Percentiles rank a stretch among this genome's conserved stretches.
Evolutionary conservation across 148 eudicot species (phyloP).

Genomic region (Heliosperma pusillum): DNA sequence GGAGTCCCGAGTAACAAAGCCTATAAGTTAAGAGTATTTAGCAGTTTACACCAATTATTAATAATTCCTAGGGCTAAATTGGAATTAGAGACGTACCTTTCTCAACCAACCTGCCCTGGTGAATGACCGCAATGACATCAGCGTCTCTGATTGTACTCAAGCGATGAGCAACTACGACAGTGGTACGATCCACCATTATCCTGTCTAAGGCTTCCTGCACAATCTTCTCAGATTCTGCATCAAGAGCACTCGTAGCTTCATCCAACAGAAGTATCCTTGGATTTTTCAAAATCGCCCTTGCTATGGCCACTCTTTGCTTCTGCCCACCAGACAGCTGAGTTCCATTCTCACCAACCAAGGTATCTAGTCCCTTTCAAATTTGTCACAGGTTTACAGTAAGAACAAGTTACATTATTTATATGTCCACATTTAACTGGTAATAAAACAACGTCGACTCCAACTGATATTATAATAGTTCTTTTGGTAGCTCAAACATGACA

Average conservation of each 20-base stretch:
- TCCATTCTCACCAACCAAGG: slow-evolving; percentile 80
- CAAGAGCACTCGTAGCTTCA: slow-evolving; percentile 90
- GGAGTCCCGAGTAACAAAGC: background rate
- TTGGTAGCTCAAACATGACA: background rate
- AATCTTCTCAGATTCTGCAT: slow-evolving; percentile 70
- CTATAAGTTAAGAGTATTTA: background rate
- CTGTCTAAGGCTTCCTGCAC: slow-evolving; percentile 80
- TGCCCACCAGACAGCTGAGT: slow-evolving; percentile 79
- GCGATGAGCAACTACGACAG: slow-evolving; percentile 78
- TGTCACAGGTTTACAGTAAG: slow-evolving; percentile 4
- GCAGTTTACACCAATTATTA: background rate
- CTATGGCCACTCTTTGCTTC: slow-evolving; percentile 81
- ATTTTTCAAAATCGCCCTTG: slow-evolving; percentile 71
- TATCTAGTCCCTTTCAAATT: slow-evolving; percentile 58
- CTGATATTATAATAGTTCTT: background rate
- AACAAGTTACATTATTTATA: background rate
- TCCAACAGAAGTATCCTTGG: slow-evolving; percentile 72
- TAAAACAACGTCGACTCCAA: background rate
- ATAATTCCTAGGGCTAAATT: background rate
- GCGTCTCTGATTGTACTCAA: slow-evolving; percentile 77
- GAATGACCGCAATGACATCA: slow-evolving; percentile 68
- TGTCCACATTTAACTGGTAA: background rate
- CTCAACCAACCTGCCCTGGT: slow-evolving; percentile 69
- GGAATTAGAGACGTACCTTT: slow-evolving; percentile 43
- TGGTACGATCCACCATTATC: slow-evolving; percentile 70